Evolutionary conservation across 345 rosid genomes (phyloP).

Genomic region (Moringa oleifera): DNA sequence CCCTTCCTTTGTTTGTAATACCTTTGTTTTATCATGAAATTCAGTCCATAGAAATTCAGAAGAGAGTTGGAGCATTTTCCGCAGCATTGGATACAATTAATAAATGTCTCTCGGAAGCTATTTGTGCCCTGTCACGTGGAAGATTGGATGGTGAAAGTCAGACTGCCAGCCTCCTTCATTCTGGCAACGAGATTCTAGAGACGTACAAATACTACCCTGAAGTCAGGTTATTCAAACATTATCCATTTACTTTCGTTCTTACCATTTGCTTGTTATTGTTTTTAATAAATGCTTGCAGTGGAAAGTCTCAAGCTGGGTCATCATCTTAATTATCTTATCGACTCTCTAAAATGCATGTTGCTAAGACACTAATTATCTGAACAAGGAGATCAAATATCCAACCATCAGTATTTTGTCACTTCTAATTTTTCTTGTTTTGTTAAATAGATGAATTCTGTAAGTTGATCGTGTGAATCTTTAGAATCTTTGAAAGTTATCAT

Average conservation of each 20-base stretch:
- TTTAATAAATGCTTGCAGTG: not conserved
- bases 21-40: constrained; percentile 7
- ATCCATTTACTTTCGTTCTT: constrained; percentile 2
- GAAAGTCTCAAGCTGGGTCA: not conserved
- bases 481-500: no score
- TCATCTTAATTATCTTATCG: no score
- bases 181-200: constrained; percentile 85
- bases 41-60: constrained; percentile 86
- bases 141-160: constrained; percentile 88
- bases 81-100: constrained; percentile 88
- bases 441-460: no score
- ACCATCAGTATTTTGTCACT: not conserved
- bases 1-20: constrained; percentile 10
- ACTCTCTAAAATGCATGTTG: no score
- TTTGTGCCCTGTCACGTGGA: constrained; percentile 80
- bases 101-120: constrained; percentile 86
- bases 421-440: no score
- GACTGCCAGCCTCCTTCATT: constrained; percentile 79
- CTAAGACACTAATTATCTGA: no score
- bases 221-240: constrained; percentile 46
- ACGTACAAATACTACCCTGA: constrained; percentile 82
- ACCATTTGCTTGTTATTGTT: not conserved
- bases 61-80: constrained; percentile 88
- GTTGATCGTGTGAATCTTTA: no score
- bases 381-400: not conserved